Evolutionary conservation across 768 basidiomycete species (phyloP).

Genomic region (Suillus plorans): DNA sequence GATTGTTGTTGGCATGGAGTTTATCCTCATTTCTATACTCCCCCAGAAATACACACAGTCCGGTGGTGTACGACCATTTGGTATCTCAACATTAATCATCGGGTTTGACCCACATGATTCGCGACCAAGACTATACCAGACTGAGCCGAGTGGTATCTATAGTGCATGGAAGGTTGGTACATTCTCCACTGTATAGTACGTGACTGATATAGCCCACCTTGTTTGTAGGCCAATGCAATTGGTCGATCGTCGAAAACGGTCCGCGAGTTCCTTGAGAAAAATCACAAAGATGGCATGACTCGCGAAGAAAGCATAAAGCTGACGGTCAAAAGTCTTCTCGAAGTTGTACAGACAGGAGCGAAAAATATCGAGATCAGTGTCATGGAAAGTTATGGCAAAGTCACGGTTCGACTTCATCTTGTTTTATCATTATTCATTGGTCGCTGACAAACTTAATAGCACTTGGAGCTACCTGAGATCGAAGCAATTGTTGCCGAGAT

Average conservation of each 20-base stretch:
- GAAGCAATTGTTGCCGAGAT: constrained; percentile 91
- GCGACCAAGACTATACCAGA: constrained; percentile 89
- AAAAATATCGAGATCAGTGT: constrained; percentile 99
- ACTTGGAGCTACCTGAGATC: constrained; percentile 79
- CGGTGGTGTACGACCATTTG: constrained; percentile 97
- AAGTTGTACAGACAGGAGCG: constrained; percentile 99
- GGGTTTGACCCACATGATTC: constrained; percentile 95
- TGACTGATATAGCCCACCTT: not conserved
- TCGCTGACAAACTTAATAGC: not conserved
- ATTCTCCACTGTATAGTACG: not conserved
- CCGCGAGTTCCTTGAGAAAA: constrained; percentile 97
- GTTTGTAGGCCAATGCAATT: constrained; percentile 86
- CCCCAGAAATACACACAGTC: constrained; percentile 93
- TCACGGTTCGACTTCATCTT: constrained; percentile 60
- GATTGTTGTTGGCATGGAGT: not conserved
- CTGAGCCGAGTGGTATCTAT: constrained; percentile 97
- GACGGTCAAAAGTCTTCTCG: constrained; percentile 91
- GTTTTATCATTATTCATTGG: not conserved
- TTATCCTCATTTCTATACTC: not conserved
- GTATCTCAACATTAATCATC: constrained; percentile 94
- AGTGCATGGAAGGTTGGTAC: constrained; percentile 90
- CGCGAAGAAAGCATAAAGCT: constrained; percentile 92
- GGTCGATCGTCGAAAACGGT: constrained; percentile 98
- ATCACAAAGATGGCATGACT: constrained; percentile 87
- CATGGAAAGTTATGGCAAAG: constrained; percentile 93